Base-by-base conservation (phyloP, 1,284 basidiomycete species). In the Heterobasidion annosum region DNA sequence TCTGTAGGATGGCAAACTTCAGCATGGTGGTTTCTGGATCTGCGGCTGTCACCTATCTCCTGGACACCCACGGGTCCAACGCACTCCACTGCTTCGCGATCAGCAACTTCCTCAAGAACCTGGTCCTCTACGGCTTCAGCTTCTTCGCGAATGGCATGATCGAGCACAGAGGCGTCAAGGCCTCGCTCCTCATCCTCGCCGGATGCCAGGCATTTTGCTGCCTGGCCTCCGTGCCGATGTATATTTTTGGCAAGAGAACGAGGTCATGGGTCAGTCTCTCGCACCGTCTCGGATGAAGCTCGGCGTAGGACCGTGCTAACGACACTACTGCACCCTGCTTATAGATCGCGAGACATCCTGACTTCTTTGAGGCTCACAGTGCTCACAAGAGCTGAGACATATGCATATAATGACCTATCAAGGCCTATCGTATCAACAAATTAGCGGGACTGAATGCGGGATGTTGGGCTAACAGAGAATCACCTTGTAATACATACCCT, bases 81-180 rank as follows among this genome's bases (percentile, higher is more conserved):
- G 70, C 71, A 4, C 63, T 74, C 34, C 72, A 76, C 59, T 66
- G 72, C 52, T 64, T 76, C 52, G 71, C 73, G 3, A 60, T 75
- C 34, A 68, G 67, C 59, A 76, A 74, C 62, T 73, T 76, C 56
- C 60, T 63, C 50, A 76, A 76, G 61, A 73, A 73, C 55, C 68
- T 75, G 63, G 70, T 76, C 45, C 64, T 72, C 16, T 76, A 74
- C 58, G 70, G 68, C 2, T 72, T 74, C 56, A 74, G 70, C 16
- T 74, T 74, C 61, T 75, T 75, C 58, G 72, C 72, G 2, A 75
- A 75, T 57, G 70, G 71, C 44, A 73, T 75, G 68, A 66, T 75
- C 34, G 58, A 64, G 44, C 54, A 57, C 19, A 61, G 65, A 43
- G 71, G 72, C n/a, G 71, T 73, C 51, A 70, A 67, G 53, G 62